Conservation (phyloP, 345 rosid genomes). For the Eucalyptus victrix region DNA sequence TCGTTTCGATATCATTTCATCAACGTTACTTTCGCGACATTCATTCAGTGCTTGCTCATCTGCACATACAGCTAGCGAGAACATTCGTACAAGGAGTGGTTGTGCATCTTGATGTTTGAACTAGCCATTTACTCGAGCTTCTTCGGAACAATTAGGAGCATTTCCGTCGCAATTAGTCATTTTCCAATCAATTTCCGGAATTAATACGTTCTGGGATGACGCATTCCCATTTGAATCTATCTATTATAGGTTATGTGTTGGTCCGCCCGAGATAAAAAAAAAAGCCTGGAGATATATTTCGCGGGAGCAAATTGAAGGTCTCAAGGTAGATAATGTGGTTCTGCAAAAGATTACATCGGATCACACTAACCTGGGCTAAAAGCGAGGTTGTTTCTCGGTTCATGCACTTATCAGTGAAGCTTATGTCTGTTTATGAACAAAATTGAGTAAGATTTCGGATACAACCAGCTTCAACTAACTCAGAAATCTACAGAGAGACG, state of each 20-base stretch:
- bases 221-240: not conserved
- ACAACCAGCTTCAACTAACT: not conserved
- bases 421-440: not conserved
- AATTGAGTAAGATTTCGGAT: not conserved
- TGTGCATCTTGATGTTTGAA: not conserved
- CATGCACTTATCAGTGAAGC: not conserved
- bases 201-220: not conserved
- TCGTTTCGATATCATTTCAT: not conserved
- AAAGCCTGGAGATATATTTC: not conserved
- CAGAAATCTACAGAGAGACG: not conserved
- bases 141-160: not conserved
- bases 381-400: not conserved
- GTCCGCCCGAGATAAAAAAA: not conserved
- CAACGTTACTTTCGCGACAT: not conserved
- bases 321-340: not conserved
- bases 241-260: not conserved
- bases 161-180: not conserved
- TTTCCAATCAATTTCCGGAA: not conserved
- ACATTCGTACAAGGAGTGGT: not conserved
- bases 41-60: not conserved
- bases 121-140: not conserved
- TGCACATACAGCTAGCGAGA: not conserved
- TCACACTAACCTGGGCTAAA: not conserved
- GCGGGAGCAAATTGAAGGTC: not conserved
- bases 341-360: not conserved